Evolutionary conservation across 2,329 filamentous ascomycete species (phyloP).

Genomic region (Aspergillus brunneoviolaceus): DNA sequence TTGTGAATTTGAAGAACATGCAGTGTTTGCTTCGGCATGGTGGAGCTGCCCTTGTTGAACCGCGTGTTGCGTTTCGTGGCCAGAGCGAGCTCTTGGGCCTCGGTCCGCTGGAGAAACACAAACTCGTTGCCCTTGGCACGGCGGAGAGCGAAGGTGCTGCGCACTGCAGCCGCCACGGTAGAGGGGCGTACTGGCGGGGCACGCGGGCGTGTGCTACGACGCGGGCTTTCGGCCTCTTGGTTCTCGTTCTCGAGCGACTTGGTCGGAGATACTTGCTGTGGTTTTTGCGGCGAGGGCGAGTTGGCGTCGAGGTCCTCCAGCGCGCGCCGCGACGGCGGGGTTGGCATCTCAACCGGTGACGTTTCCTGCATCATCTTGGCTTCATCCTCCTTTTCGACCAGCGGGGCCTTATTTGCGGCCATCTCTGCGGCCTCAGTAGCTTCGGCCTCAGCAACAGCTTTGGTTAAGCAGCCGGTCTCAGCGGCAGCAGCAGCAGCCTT

Average conservation of each 20-base stretch:
- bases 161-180: constrained; percentile 26
- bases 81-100: constrained; percentile 44
- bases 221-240: constrained; percentile 28
- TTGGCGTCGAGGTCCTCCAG: constrained; percentile 41
- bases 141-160: constrained; percentile 43
- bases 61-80: constrained; percentile 45
- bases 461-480: too few relatives aligned
- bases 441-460: neutral
- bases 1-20: constrained; percentile 10
- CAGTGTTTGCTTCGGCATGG: constrained; percentile 33
- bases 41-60: constrained; percentile 41
- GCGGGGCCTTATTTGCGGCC: constrained; percentile 6
- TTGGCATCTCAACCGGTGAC: constrained; percentile 22
- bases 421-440: constrained; percentile 1
- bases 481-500: constrained; percentile 25
- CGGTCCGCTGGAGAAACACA: constrained; percentile 43
- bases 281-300: constrained; percentile 39
- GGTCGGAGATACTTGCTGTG: constrained; percentile 24
- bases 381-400: constrained; percentile 21
- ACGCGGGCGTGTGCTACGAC: constrained; percentile 39
- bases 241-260: constrained; percentile 25
- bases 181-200: constrained; percentile 22
- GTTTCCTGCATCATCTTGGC: constrained; percentile 17
- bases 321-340: constrained; percentile 34
- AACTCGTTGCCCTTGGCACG: constrained; percentile 48